These are phyloP conservation scores for Tetrahymena malaccensis DNA, from an alignment of 73 alveolate genomes.

Conservation along the genomic window DNA sequence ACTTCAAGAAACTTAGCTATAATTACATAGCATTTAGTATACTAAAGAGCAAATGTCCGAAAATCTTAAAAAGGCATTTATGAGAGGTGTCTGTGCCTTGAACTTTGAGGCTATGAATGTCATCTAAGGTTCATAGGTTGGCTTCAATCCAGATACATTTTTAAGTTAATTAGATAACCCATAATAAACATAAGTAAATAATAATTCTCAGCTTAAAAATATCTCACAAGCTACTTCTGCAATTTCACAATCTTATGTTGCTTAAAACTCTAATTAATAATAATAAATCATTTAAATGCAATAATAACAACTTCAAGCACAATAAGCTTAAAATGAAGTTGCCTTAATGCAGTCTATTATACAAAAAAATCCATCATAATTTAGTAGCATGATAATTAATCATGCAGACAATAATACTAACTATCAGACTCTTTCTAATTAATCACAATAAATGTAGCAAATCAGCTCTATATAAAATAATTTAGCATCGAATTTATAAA, in stretches of 20 bases:
- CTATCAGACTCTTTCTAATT: not conserved
- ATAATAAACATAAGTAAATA: not conserved
- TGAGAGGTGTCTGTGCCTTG: slow-evolving; percentile 98
- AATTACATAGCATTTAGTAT: slow-evolving; percentile 64
- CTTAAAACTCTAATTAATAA: not conserved
- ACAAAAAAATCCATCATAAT: not conserved
- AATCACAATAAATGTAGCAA: not conserved
- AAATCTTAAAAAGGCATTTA: slow-evolving; percentile 92
- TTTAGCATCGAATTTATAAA: not conserved
- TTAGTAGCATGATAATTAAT: not conserved
- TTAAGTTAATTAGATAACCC: not conserved
- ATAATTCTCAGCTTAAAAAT: not conserved
- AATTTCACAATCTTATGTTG: not conserved
- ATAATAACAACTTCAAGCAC: not conserved
- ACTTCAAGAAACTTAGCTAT: slow-evolving; percentile 68
- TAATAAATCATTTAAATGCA: not conserved
- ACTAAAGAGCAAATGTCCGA: slow-evolving; percentile 76
- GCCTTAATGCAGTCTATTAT: not conserved
- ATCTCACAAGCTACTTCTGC: not conserved
- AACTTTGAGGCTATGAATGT: slow-evolving; percentile 98
- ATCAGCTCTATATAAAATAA: not conserved
- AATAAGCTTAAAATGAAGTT: not conserved
- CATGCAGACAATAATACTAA: not conserved
- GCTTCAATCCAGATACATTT: not conserved
- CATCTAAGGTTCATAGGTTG: slow-evolving; percentile 28